Evolutionary conservation across 371 early-diverging fungal genomes (phyloP), one percentile per base, ranked within the genome.

Genomic region (Smittium culicis): DNA sequence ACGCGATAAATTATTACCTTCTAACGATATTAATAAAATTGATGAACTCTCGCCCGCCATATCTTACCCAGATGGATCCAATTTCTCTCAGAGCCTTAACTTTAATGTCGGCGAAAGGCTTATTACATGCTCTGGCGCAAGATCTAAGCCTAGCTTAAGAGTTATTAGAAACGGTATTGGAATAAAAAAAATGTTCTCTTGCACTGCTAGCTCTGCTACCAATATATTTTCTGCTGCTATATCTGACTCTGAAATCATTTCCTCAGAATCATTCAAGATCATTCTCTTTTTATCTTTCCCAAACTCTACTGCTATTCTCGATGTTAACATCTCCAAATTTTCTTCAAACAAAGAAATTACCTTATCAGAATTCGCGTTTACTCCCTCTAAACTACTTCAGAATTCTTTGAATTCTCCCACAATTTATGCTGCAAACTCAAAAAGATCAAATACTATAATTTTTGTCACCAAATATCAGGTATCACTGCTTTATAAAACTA

Each of bases 91-190:
- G 35, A 32, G 56, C 35, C 17, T 20, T 16, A 28, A 63, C 28
- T 1, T 27, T 25, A 3, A 54, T 35, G 67, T 45, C 25, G 67
- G 62, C 33, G 31, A 66, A 33, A 66, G 89, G 57, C 79, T 94
- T 58, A 87, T 95, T 0, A 86, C 93, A n/a, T 93, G 93, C 70
- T 87, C 90, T 3, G 94, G 95, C 0, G 80, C 76, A 1, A 81
- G 80, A 63, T 82, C 84, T 65, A 83, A 86, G 69, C 91, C 92
- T 5, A 80, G 85, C 0, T 74, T 96, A 59, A 81, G 93, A 31
- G 78, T 93, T 3, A 83, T 96, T 32, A 82, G 90, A 57, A 91
- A 88, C 73, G 96, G 97, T 11, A 82, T 94, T 35, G 94, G 92
- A 16, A 85, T 96, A 55, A 76, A 80, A n/a, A 82, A 83, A 63